phyloP scores from a whole-genome alignment of 1,284 basidiomycete genomes.

The Kalmanozyma brasiliensis region DNA sequence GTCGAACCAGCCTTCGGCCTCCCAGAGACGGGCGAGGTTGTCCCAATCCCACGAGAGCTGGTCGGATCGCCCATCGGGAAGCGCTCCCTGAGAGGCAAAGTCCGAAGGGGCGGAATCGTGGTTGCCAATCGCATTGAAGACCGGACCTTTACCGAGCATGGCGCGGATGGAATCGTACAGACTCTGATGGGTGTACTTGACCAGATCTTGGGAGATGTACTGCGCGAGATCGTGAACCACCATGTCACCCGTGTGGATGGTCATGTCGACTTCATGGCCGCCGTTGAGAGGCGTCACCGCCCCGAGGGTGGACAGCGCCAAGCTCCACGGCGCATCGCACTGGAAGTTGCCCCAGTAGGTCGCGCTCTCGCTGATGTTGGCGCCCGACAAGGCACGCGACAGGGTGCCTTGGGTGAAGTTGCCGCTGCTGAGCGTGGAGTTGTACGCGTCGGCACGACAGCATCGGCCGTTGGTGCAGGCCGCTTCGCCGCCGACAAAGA shows the following conservation, averaged over 20 bases:
- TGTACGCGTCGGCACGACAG: slow-evolving; percentile 75
- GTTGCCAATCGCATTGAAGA: slow-evolving; percentile 65
- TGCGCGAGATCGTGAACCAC: slow-evolving; percentile 71
- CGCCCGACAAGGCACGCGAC: slow-evolving; percentile 28
- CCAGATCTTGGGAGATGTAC: slow-evolving; percentile 62
- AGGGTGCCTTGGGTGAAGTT: slow-evolving; percentile 46
- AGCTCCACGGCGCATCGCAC: slow-evolving; percentile 78
- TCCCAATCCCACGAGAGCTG: slow-evolving; percentile 66
- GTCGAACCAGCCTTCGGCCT: slow-evolving; percentile 76
- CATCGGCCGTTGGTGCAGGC: slow-evolving; percentile 80
- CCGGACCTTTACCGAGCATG: slow-evolving; percentile 56
- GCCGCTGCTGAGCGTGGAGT: slow-evolving; percentile 70
- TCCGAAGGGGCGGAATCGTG: slow-evolving; percentile 65
- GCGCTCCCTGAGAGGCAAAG: slow-evolving; percentile 42
- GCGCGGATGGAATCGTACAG: slow-evolving; percentile 57
- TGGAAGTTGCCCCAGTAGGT: slow-evolving; percentile 65
- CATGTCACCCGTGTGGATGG: slow-evolving; percentile 80
- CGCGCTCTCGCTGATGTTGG: slow-evolving; percentile 53
- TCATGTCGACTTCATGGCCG: slow-evolving; percentile 75
- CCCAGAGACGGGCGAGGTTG: slow-evolving; percentile 55
- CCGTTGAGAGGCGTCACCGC: slow-evolving; percentile 77
- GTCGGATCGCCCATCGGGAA: slow-evolving; percentile 57
- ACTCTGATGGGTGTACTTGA: slow-evolving; percentile 64
- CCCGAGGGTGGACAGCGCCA: slow-evolving; percentile 75
- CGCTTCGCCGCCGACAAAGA: slow-evolving; percentile 78